Evolutionary conservation across 163 green algal species (phyloP).

Genomic region (Coccomyxa subellipsoidea): DNA sequence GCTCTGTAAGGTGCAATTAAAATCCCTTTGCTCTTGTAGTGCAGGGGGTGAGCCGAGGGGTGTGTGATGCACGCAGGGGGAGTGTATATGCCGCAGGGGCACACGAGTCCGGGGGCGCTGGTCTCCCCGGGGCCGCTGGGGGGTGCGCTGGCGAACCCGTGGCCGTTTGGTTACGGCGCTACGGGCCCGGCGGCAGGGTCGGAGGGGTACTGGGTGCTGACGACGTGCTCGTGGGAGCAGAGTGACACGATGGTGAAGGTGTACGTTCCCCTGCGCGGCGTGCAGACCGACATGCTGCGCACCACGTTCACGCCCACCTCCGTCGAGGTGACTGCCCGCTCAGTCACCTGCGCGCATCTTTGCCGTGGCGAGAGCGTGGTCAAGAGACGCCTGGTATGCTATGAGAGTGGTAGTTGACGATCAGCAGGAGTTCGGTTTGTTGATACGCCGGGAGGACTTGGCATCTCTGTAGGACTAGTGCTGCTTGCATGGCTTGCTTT

Average conservation of each 20-base stretch:
- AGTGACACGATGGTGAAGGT: conserved; percentile 17
- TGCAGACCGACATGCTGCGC: conserved; percentile 31
- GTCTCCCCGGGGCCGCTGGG: not conserved
- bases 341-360: no score
- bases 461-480: no score
- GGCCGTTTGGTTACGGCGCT: not conserved
- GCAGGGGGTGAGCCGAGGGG: no score
- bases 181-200: not conserved
- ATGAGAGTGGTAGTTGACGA: no score
- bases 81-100: not conserved
- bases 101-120: not conserved
- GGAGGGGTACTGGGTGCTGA: conserved; percentile 17
- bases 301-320: conserved; percentile 11
- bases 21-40: no score
- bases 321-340: conserved; percentile 21
- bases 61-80: not conserved
- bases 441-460: no score
- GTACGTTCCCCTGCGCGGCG: conserved; percentile 31
- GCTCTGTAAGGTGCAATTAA: no score
- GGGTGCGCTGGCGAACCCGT: not conserved
- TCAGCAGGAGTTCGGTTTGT: no score
- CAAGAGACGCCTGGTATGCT: no score
- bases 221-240: conserved; percentile 32
- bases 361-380: no score
- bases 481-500: no score